A percentile compares a stretch with the other conserved stretches of the same genome.
phyloP scores from a whole-genome alignment of 2,329 filamentous ascomycete species.

The Aspergillus niger region DNA sequence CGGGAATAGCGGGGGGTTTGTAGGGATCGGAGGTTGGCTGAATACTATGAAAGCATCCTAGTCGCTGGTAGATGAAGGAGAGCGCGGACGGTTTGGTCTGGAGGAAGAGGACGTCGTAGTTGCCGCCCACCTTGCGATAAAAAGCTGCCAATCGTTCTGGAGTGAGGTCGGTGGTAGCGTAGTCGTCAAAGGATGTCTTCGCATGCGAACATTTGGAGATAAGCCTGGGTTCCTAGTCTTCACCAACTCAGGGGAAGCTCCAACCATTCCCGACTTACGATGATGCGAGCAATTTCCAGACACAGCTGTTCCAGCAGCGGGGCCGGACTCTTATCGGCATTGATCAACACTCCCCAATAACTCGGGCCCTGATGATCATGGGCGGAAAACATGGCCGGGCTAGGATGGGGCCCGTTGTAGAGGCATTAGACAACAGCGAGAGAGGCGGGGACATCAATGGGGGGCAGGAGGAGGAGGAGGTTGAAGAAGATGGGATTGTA shows the following conservation, averaged over 20 bases:
- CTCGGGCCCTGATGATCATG: slow-evolving; percentile 27
- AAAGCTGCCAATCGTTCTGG: slow-evolving; percentile 74
- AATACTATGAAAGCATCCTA: slow-evolving; percentile 86
- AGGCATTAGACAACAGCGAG: slow-evolving; percentile 21
- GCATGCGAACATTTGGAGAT: slow-evolving; percentile 12
- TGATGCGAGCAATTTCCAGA: slow-evolving; percentile 67
- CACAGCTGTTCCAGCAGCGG: slow-evolving; percentile 68
- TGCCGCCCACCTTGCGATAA: slow-evolving; percentile 72
- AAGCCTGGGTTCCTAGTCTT: slow-evolving; percentile 4
- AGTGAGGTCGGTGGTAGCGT: slow-evolving; percentile 47
- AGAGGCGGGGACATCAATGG: slow-evolving; percentile 18
- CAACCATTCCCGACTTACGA: slow-evolving; percentile 57
- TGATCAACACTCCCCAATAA: slow-evolving; percentile 66
- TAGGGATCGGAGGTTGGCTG: slow-evolving; percentile 73
- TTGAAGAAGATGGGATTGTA: neutral
- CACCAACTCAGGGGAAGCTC: neutral
- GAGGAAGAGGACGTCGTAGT: slow-evolving; percentile 79
- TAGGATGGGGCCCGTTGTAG: slow-evolving; percentile 18
- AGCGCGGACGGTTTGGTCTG: slow-evolving; percentile 72
- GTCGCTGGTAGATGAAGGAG: slow-evolving; percentile 87
- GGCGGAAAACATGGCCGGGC: slow-evolving; percentile 34
- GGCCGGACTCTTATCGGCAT: slow-evolving; percentile 67
- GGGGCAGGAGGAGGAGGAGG: neutral
- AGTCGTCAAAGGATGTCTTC: slow-evolving; percentile 32
- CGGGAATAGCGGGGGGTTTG: slow-evolving; percentile 74